phyloP scores from a whole-genome alignment of 2,329 filamentous ascomycete genomes.

The Ophiostoma pallidulum region DNA sequence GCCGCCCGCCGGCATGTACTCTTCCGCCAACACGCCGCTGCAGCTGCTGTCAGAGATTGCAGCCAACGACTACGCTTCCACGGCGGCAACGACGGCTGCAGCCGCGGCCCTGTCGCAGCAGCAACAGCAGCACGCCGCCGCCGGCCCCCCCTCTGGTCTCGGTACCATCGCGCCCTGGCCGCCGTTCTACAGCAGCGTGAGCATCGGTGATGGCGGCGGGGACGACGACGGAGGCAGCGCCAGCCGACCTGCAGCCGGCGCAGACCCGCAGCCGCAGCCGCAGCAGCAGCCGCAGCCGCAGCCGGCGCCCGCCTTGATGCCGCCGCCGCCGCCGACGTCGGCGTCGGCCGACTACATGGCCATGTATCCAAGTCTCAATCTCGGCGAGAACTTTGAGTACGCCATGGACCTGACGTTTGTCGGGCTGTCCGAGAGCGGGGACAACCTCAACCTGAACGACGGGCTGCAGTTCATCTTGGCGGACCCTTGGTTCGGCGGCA shows the following conservation, averaged over 20 bases:
- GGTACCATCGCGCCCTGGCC: conserved; percentile 4
- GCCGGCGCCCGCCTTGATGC: background rate
- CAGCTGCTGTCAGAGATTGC: conserved; percentile 49
- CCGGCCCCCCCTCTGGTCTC: conserved; percentile 6
- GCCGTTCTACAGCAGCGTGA: conserved; percentile 9
- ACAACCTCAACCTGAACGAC: conserved; percentile 20
- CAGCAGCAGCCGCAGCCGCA: conserved; percentile 13
- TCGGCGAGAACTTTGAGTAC: conserved; percentile 33
- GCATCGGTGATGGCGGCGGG: conserved; percentile 13
- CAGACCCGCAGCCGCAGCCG: conserved; percentile 2
- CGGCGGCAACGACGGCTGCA: conserved; percentile 14
- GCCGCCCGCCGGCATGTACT: conserved; percentile 14
- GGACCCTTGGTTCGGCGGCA: conserved; percentile 32
- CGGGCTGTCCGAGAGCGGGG: conserved; percentile 16
- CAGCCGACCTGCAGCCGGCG: background rate
- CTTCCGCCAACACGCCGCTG: conserved; percentile 40
- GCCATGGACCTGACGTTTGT: conserved; percentile 35
- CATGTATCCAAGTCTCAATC: conserved; percentile 20
- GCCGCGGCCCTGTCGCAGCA: conserved; percentile 20
- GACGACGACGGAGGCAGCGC: background rate
- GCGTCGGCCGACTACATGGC: conserved; percentile 24
- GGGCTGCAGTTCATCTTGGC: conserved; percentile 28
- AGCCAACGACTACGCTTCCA: conserved; percentile 30
- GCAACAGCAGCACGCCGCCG: conserved; percentile 21
- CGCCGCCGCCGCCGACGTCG: background rate